Evolutionary conservation across 129 eudicot species (phyloP), one percentile per base, ranked within the genome.

Genomic region (Mikania micrantha): DNA sequence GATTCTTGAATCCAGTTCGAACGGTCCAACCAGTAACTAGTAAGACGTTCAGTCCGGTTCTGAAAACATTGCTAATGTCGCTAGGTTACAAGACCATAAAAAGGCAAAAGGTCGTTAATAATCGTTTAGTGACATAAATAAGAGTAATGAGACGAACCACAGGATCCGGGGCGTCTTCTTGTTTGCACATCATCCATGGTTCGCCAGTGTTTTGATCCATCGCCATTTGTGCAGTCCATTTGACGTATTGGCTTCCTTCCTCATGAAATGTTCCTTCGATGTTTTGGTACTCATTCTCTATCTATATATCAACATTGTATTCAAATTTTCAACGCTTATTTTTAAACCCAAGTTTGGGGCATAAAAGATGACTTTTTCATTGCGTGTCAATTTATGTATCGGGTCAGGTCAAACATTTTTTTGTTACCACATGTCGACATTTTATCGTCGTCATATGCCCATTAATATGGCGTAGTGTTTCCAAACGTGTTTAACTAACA

Each of bases 171-270:
- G 99, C 97, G 39, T 90, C 87, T 17, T 81, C 83, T 83, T 90
- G 97, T 85, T 94, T 90, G 84, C 99, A 94, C 99, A 94, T 94
- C 29, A 79, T 73, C 99, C 99, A 94, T 41, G 99, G 99, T 25
- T 83, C 97, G 50, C 95, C 86, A 6, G 99, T 90, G 36, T 81
- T 49, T 35, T 82, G 97, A 53, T 81, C 91, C 17, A 90, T 82
- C 4, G 97, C 97, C 97, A 94, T 94, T 59, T 44, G 52, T 16
- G 94, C 97, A 0, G 95, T 93, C 99, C 99, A 94, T 12, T 21
- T 67, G 17, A 94, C 90, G 49, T 94, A 94, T 7, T 70, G 65
- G 32, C 77, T 79, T 9, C 95, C 97, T 4, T 71, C 74, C 3
- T 54, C 83, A 12, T 42, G 79, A 38, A 81, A 94, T 0, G 87